phyloP scores from a whole-genome alignment of 305 asterid genomes.

The Striga hermonthica region DNA sequence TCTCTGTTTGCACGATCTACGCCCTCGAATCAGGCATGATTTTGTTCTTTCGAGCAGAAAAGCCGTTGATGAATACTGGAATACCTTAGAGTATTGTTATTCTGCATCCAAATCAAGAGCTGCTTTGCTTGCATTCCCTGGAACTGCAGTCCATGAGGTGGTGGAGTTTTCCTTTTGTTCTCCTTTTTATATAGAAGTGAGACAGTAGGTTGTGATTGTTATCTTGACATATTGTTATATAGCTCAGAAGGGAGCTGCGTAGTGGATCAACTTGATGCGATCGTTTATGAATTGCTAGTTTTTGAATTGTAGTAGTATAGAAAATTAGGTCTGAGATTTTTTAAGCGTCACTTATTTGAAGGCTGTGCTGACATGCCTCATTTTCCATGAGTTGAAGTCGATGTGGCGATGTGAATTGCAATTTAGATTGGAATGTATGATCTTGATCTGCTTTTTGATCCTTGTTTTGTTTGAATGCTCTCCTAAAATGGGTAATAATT shows the following conservation, averaged over 20 bases:
- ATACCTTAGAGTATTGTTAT: slow-evolving; percentile 84
- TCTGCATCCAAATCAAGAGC: slow-evolving; percentile 72
- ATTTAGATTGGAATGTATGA: background rate
- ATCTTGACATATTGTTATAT: slow-evolving; percentile 17
- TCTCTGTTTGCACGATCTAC: slow-evolving; percentile 63
- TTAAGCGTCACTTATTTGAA: slow-evolving; percentile 15
- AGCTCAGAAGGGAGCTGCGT: background rate
- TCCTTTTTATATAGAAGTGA: slow-evolving; percentile 9
- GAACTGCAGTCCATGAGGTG: slow-evolving; percentile 90
- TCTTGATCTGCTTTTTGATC: slow-evolving; percentile 25
- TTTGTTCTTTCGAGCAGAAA: slow-evolving; percentile 78
- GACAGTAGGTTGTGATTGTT: slow-evolving; percentile 15
- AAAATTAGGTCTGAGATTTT: slow-evolving; percentile 15
- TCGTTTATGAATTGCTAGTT: background rate
- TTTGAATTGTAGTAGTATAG: background rate
- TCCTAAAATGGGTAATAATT: slow-evolving; percentile 29
- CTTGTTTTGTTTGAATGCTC: slow-evolving; percentile 11
- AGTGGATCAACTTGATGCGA: slow-evolving; percentile 6
- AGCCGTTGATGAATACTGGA: slow-evolving; percentile 91
- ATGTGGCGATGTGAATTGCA: slow-evolving; percentile 25
- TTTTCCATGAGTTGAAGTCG: background rate
- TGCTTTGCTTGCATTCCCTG: slow-evolving; percentile 93
- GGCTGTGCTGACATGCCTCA: slow-evolving; percentile 12
- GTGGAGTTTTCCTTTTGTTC: background rate
- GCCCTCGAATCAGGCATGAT: slow-evolving; percentile 94